Percentiles rank a stretch among this genome's conserved stretches.
These are phyloP conservation scores for Pseudopyrenochaeta lycopersici DNA, from an alignment of 2,329 filamentous ascomycete genomes.

Conservation along the genomic window DNA sequence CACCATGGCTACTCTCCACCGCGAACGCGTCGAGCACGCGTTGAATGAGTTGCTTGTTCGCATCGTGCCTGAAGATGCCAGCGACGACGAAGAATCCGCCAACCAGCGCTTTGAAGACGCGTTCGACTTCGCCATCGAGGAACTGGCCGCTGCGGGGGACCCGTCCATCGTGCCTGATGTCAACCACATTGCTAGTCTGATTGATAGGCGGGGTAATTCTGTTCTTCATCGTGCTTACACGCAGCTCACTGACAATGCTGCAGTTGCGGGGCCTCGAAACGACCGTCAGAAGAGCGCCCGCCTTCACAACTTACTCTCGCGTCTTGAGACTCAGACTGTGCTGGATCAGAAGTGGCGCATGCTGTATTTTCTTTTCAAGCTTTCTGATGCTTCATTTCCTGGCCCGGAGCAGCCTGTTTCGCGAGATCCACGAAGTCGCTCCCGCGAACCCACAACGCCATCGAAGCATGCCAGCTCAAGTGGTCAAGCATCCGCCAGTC, in stretches of 20 bases:
- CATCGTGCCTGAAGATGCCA: constrained; percentile 71
- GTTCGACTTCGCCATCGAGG: constrained; percentile 59
- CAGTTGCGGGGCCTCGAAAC: constrained; percentile 77
- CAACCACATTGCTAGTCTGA: constrained; percentile 91
- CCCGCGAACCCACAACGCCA: constrained; percentile 38
- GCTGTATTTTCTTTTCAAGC: constrained; percentile 85
- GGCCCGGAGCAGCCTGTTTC: constrained; percentile 12
- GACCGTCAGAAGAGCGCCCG: constrained; percentile 75
- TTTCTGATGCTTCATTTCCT: constrained; percentile 67
- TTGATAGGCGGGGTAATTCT: constrained; percentile 74
- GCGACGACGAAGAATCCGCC: constrained; percentile 72
- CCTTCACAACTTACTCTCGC: constrained; percentile 90
- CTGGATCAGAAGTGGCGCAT: constrained; percentile 97
- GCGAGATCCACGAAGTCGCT: constrained; percentile 22
- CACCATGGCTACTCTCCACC: constrained; percentile 45
- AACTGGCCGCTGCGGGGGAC: constrained; percentile 55
- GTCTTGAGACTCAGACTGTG: constrained; percentile 88
- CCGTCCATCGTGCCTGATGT: constrained; percentile 73
- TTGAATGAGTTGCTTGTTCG: constrained; percentile 81
- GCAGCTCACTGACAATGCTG: constrained; percentile 13
- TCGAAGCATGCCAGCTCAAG: constrained; percentile 30
- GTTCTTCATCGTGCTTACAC: too few relatives aligned
- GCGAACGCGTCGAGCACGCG: constrained; percentile 76
- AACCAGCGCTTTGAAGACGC: constrained; percentile 75
- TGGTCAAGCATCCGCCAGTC: constrained; percentile 20